phyloP scores from a whole-genome alignment of 2,329 filamentous ascomycete genomes.

The Cryphonectria nitschkei region DNA sequence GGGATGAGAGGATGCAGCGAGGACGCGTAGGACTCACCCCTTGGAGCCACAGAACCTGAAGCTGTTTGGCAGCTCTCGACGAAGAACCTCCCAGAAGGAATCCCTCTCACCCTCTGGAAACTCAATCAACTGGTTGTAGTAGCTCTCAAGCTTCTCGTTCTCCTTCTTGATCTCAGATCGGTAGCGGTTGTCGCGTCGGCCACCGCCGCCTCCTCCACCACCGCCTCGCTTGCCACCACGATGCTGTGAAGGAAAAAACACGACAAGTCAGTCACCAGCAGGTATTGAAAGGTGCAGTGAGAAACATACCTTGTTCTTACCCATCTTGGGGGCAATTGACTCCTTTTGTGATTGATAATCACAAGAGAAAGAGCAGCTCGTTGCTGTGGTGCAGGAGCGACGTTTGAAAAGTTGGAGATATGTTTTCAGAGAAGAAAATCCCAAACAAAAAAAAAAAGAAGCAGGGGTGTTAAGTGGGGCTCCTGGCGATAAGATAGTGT shows the following conservation, averaged over 20 bases:
- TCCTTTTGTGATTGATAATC: conserved; percentile 7
- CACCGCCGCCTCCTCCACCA: conserved; percentile 37
- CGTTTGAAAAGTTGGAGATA: not conserved
- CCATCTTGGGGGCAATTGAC: conserved; percentile 7
- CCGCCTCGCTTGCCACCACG: conserved; percentile 30
- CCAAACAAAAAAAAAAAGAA: conserved; percentile 2
- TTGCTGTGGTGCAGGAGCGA: conserved; percentile 7
- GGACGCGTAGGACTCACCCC: conserved; percentile 55
- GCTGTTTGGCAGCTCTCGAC: conserved; percentile 89
- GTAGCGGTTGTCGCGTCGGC: conserved; percentile 50
- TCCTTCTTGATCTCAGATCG: conserved; percentile 68
- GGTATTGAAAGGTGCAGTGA: too few species aligned
- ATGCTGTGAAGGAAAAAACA: not conserved
- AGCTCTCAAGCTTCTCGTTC: conserved; percentile 84
- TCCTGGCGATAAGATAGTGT: conserved; percentile 14
- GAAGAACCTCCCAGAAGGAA: conserved; percentile 82
- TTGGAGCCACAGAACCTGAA: conserved; percentile 97
- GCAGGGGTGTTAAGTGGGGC: not conserved
- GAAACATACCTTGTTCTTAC: conserved; percentile 1
- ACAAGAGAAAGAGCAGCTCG: not conserved
- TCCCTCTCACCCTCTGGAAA: conserved; percentile 77
- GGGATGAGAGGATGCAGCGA: not conserved
- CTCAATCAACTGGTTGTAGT: conserved; percentile 79
- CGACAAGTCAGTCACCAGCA: not conserved
- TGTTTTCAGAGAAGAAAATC: not conserved